Conservation (phyloP, 768 basidiomycete genomes). For the Hysterangium stoloniferum region DNA sequence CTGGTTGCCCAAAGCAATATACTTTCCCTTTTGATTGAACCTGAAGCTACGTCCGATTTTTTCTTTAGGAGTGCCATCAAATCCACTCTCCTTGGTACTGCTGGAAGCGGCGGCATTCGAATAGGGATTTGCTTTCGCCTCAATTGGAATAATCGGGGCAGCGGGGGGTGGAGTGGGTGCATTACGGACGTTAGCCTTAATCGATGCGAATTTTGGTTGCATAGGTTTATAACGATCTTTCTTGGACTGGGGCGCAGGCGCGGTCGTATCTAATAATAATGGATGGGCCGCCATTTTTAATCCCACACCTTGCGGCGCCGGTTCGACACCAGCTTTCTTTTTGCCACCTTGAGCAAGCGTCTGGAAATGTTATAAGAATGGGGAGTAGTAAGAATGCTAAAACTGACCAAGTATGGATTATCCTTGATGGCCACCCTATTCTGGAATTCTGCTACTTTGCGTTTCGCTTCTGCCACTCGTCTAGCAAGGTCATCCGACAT, state of each 20-base stretch:
- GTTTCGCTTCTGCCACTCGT: constrained; percentile 78
- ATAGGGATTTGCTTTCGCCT: constrained; percentile 68
- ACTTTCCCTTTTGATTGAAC: constrained; percentile 93
- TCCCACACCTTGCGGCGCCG: constrained; percentile 71
- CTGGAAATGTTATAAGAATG: constrained; percentile 23
- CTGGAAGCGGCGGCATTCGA: constrained; percentile 38
- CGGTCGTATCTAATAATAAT: constrained; percentile 62
- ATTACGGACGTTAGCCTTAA: constrained; percentile 83
- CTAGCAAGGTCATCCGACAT: constrained; percentile 58
- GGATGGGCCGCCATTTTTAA: constrained; percentile 91
- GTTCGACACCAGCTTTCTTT: constrained; percentile 49
- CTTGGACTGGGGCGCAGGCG: constrained; percentile 56
- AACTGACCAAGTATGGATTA: constrained; percentile 83
- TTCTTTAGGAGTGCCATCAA: constrained; percentile 69
- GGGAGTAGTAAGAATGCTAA: not conserved
- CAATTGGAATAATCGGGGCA: constrained; percentile 29
- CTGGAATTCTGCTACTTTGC: constrained; percentile 76
- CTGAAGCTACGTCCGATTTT: constrained; percentile 62
- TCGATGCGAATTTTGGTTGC: constrained; percentile 98
- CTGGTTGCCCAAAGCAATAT: constrained; percentile 34
- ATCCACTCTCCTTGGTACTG: constrained; percentile 23
- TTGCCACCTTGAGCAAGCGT: constrained; percentile 47
- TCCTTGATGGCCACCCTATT: constrained; percentile 66
- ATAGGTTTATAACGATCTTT: constrained; percentile 96
- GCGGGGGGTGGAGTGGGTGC: constrained; percentile 52